Percentiles rank a stretch among this genome's conserved stretches.
These are phyloP conservation scores for Pholiota conissans DNA, from an alignment of 768 basidiomycete genomes.

Conservation along the genomic window DNA sequence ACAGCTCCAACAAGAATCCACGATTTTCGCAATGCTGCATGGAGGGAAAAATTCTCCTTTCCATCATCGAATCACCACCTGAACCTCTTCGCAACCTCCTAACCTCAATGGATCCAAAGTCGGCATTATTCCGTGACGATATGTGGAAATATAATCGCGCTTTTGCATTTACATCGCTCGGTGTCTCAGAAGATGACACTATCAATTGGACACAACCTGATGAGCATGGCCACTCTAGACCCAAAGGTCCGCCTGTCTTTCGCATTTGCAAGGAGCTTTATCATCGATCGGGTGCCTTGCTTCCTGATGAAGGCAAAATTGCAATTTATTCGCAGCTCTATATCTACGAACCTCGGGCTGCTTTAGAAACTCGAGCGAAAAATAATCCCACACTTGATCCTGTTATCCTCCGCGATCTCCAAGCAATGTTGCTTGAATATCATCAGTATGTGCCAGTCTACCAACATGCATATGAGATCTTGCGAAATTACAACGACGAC, in stretches of 20 bases:
- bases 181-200: conserved; percentile 27
- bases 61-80: conserved; percentile 20
- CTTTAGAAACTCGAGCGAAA: conserved; percentile 25
- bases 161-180: conserved; percentile 38
- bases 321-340: conserved; percentile 42
- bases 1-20: conserved; percentile 13
- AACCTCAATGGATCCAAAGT: conserved; percentile 1
- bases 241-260: conserved; percentile 30
- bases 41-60: conserved; percentile 32
- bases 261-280: conserved; percentile 34
- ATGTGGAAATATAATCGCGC: conserved; percentile 43
- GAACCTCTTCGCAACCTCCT: conserved; percentile 23
- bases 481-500: conserved; percentile 19
- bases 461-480: conserved; percentile 30
- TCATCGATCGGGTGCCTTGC: conserved; percentile 34
- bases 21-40: conserved; percentile 36
- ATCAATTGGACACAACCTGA: too few relatives aligned
- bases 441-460: conserved; percentile 31
- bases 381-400: conserved; percentile 25
- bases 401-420: conserved; percentile 17
- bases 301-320: conserved; percentile 14
- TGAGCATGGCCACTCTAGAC: too few relatives aligned
- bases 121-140: conserved; percentile 30
- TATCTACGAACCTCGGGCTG: conserved; percentile 33
- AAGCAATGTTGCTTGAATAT: conserved; percentile 17